phyloP scores from a whole-genome alignment of 1,139 yeast genomes.

The Taphrina communis region DNA sequence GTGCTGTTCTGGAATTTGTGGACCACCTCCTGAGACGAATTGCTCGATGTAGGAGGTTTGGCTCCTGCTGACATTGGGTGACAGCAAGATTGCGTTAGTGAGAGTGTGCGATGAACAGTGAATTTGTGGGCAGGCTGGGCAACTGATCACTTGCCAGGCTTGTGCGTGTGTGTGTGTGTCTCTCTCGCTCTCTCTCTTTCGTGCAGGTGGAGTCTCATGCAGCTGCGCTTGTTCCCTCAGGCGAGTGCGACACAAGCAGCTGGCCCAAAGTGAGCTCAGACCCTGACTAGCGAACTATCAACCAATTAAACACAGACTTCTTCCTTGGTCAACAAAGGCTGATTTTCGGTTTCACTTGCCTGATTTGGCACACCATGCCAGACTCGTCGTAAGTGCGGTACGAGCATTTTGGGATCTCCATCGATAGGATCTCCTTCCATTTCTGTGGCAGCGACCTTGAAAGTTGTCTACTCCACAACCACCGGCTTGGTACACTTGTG shows the following conservation, averaged over 20 bases:
- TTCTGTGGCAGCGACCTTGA: background rate
- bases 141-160: conserved; percentile 18
- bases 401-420: background rate
- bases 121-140: conserved; percentile 12
- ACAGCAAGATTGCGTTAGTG: conserved; percentile 11
- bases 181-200: conserved; percentile 14
- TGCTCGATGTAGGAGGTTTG: background rate
- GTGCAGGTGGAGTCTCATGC: background rate
- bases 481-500: background rate
- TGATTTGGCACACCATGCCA: too few species aligned
- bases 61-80: conserved; percentile 12
- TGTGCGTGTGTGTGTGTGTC: conserved; percentile 11
- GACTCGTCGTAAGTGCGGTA: background rate
- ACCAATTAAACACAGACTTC: background rate
- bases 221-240: background rate
- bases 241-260: conserved; percentile 9
- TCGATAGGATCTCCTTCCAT: background rate
- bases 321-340: background rate
- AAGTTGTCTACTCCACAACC: conserved; percentile 5
- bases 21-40: background rate
- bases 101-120: conserved; percentile 15
- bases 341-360: background rate
- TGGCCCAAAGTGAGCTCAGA: background rate
- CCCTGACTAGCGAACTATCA: background rate
- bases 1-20: background rate